Conservation (phyloP, 148 eudicot genomes). For the Oxyria digyna region DNA sequence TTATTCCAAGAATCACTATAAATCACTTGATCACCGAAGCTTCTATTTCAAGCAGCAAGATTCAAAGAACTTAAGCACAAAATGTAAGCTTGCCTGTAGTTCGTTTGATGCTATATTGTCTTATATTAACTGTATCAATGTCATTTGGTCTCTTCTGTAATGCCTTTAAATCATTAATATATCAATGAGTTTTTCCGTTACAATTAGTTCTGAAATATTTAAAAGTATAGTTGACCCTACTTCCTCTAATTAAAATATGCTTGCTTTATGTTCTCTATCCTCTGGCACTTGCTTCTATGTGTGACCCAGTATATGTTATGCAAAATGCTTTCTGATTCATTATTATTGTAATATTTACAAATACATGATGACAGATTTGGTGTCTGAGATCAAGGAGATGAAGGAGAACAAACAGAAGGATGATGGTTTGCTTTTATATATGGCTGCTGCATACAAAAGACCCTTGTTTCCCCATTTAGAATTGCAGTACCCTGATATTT, state of each 20-base stretch:
- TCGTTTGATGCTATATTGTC: too few species aligned
- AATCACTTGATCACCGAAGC: slow-evolving; percentile 97
- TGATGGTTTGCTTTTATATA: slow-evolving; percentile 56
- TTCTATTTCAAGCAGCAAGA: slow-evolving; percentile 99
- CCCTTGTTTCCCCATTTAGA: slow-evolving; percentile 51
- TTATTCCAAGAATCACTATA: slow-evolving; percentile 85
- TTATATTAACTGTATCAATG: too few species aligned
- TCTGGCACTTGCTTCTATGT: too few species aligned
- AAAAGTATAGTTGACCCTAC: too few species aligned
- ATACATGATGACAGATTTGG: slow-evolving; percentile 45
- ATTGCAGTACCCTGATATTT: slow-evolving; percentile 51
- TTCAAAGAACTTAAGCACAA: slow-evolving; percentile 83
- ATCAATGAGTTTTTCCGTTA: too few species aligned
- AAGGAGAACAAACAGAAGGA: slow-evolving; percentile 66
- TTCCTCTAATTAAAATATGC: too few species aligned
- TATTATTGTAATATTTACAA: background rate
- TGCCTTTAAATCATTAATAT: too few species aligned
- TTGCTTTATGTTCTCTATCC: too few species aligned
- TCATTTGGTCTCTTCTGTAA: too few species aligned
- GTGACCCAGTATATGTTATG: too few species aligned
- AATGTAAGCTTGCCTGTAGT: too few species aligned
- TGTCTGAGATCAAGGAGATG: slow-evolving; percentile 68
- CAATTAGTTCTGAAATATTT: too few species aligned
- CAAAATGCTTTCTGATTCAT: slow-evolving; percentile 9
- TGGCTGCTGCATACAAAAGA: slow-evolving; percentile 76